These are phyloP conservation scores for Sisymbrium irio DNA, from an alignment of 345 rosid species.

Conservation along the genomic window DNA sequence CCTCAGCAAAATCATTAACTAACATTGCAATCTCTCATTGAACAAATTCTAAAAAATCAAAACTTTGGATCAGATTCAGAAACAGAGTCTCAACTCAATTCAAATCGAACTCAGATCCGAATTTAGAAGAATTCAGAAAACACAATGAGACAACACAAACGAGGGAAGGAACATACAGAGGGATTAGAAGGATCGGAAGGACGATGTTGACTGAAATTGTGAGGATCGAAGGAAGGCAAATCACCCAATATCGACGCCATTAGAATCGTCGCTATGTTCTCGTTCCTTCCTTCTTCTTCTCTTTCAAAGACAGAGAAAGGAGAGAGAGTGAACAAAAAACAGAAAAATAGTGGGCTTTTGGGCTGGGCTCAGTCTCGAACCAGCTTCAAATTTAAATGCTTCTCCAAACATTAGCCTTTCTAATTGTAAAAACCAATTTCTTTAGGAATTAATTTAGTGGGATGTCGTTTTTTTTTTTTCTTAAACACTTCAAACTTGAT, in stretches of 20 bases:
- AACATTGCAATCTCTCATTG: not conserved
- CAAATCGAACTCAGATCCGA: not conserved
- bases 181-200: slow-evolving; percentile 83
- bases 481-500: too few species aligned
- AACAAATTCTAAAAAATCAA: not conserved
- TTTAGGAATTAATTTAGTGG: too few species aligned
- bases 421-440: too few species aligned
- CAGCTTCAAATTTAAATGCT: not conserved
- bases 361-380: slow-evolving; percentile 3
- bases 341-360: not conserved
- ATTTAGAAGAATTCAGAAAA: not conserved
- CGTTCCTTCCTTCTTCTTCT: not conserved
- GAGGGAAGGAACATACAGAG: slow-evolving; percentile 45
- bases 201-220: slow-evolving; percentile 84
- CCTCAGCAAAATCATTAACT: not conserved
- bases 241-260: slow-evolving; percentile 80
- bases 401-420: too few species aligned
- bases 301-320: not conserved
- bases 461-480: too few species aligned
- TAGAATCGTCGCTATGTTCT: slow-evolving; percentile 3
- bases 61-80: not conserved
- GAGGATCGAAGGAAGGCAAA: slow-evolving; percentile 82
- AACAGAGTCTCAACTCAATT: not conserved
- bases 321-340: not conserved
- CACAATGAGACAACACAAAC: not conserved